Evolutionary conservation across 805 yeast species (phyloP), one percentile per base, ranked within the genome.

Genomic region (Yueomyces sp.): DNA sequence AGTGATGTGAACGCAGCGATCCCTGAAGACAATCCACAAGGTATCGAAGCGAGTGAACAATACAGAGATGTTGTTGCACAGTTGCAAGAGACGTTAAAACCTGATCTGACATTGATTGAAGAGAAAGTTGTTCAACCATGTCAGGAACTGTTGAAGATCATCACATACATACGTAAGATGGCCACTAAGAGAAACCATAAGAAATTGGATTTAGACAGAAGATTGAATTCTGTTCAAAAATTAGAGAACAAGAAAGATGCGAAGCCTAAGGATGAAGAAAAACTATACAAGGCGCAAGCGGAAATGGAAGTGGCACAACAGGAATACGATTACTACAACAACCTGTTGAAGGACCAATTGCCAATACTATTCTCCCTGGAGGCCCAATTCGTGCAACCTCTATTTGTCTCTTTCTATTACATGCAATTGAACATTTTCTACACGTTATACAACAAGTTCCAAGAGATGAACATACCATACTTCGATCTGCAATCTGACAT

Each of bases 351-450:
- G 66, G 76, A 72, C 36, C 97, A 92, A 63, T 70, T 92, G 47
- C 98, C 98, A 27, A 67, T 83, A 39, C 69, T 92, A 59, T 92
- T 92, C 65, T 77, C 76, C 55, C 70, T 92, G 64, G 96, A 92
- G 64, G 84, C 87, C 4, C 92, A 87, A 55, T 86, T 92, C 60
- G 88, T 92, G 59, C 81, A 79, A 58, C 98, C 98, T 26, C 70
- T 92, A 55, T 92, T 92, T 66, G 92, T 90, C 55, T 81, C 94
- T 44, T 81, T 92, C 64, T 92, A 92, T 67, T 92, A 79, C 72
- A 92, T 92, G 97, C 98, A 92, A 69, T 75, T 92, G 69, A 92
- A 92, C 68, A 86, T 92, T 45, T 92, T 88, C 64, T 92, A 92
- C 72, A 87, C 96, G 1, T 70, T 92, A 49, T 88, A 85, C 69